Percentiles rank a stretch among this genome's conserved stretches.
These are phyloP conservation scores for Aspergillus piperis DNA, from an alignment of 2,329 filamentous ascomycete species.

Conservation along the genomic window DNA sequence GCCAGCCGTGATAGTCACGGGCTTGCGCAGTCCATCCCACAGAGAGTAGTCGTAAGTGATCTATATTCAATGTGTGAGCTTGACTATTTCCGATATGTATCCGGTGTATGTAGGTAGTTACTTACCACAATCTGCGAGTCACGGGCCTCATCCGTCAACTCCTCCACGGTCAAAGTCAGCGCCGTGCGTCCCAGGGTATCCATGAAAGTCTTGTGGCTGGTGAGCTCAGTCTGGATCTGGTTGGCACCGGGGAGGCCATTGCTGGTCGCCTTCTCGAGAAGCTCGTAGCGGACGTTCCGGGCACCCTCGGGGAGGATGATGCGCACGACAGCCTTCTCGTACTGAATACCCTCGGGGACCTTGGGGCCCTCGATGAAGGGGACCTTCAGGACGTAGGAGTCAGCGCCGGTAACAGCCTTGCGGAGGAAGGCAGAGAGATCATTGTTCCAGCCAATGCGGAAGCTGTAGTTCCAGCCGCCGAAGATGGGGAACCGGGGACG, in stretches of 20 bases:
- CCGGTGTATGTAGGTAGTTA: background rate
- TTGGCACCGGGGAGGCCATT: conserved; percentile 68
- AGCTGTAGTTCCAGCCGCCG: conserved; percentile 97
- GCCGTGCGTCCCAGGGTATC: conserved; percentile 88
- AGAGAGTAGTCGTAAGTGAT: conserved; percentile 84
- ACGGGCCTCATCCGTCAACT: conserved; percentile 86
- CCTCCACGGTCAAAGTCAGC: conserved; percentile 76
- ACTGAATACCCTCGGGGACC: conserved; percentile 80
- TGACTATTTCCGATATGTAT: background rate
- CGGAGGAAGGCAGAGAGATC: conserved; percentile 77
- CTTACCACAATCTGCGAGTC: conserved; percentile 74
- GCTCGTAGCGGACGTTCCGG: conserved; percentile 62
- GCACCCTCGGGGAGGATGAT: conserved; percentile 91
- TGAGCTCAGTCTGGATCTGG: conserved; percentile 57
- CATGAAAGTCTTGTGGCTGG: conserved; percentile 83
- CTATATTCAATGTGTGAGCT: conserved; percentile 26
- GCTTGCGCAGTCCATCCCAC: conserved; percentile 77
- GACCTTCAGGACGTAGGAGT: conserved; percentile 82
- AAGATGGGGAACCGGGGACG: conserved; percentile 96
- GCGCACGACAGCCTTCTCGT: conserved; percentile 75
- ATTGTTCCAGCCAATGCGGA: conserved; percentile 94
- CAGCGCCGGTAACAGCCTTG: conserved; percentile 56
- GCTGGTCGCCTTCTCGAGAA: conserved; percentile 66
- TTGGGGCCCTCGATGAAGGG: conserved; percentile 93
- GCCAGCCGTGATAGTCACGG: conserved; percentile 75